Evolutionary conservation across 441 rosid genomes (phyloP).

Genomic region (Kokia cookei): DNA sequence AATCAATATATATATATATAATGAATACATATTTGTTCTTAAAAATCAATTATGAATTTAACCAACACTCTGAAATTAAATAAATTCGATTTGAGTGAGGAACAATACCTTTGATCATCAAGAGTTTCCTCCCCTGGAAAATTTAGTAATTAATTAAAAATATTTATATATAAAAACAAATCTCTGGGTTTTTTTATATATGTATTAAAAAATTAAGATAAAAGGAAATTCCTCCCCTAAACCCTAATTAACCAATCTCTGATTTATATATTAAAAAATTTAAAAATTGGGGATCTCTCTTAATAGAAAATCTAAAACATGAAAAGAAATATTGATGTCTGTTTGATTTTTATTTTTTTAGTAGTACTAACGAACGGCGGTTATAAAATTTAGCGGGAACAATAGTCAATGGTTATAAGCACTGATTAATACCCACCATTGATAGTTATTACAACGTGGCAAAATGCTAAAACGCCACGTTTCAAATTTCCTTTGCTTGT

Average conservation of each 20-base stretch:
- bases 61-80: neutral
- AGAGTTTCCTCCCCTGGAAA: neutral
- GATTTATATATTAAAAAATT: neutral
- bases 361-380: neutral
- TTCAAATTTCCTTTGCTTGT: neutral
- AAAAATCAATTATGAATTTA: neutral
- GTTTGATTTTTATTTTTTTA: neutral
- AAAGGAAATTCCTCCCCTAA: neutral
- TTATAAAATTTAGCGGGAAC: conserved; percentile 10
- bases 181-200: neutral
- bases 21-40: no score
- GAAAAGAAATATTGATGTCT: no score
- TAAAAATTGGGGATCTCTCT: neutral
- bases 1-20: no score
- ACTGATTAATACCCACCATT: neutral
- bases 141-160: neutral
- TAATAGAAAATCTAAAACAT: neutral
- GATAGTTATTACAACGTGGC: neutral
- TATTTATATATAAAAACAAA: neutral
- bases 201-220: no score
- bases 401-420: neutral
- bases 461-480: neutral
- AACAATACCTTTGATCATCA: neutral
- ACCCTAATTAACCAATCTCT: neutral
- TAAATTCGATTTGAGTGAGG: neutral